These are phyloP conservation scores for Monilinia fructigena DNA, from an alignment of 2,329 filamentous ascomycete genomes.

Conservation along the genomic window DNA sequence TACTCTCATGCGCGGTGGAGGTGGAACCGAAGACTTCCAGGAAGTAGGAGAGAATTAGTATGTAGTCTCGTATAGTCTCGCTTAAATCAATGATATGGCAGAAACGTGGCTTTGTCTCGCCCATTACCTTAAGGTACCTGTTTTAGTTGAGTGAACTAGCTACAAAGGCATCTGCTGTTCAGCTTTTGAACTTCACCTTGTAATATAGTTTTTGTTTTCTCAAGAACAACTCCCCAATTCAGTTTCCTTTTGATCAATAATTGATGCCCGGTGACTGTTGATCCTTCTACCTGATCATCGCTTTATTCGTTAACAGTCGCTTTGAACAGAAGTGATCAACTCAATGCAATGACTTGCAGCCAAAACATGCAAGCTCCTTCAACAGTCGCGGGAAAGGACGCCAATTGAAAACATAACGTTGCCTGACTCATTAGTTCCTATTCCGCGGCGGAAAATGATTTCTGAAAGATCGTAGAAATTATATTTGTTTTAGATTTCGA, in stretches of 20 bases:
- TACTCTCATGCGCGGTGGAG: background rate
- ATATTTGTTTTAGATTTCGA: background rate
- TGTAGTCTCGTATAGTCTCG: background rate
- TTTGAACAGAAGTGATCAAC: constrained; percentile 5
- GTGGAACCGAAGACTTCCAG: background rate
- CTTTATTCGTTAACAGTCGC: background rate
- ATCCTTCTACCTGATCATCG: background rate
- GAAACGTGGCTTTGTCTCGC: background rate
- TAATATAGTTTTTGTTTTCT: background rate
- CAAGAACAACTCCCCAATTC: background rate
- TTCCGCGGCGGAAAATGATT: background rate
- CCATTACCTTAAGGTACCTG: background rate
- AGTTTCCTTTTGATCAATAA: background rate
- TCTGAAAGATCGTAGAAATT: background rate
- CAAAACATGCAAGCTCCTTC: background rate
- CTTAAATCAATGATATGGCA: background rate
- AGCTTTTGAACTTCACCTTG: background rate
- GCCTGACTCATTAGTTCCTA: too few species aligned
- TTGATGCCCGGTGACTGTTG: background rate
- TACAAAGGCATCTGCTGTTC: background rate
- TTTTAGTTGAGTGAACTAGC: background rate
- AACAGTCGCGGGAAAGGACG: background rate
- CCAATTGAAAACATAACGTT: background rate
- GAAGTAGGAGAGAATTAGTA: background rate
- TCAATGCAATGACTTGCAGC: constrained; percentile 8